phyloP scores from a whole-genome alignment of 352 stramenopile genomes.

The Globisporangium paroecandrum region DNA sequence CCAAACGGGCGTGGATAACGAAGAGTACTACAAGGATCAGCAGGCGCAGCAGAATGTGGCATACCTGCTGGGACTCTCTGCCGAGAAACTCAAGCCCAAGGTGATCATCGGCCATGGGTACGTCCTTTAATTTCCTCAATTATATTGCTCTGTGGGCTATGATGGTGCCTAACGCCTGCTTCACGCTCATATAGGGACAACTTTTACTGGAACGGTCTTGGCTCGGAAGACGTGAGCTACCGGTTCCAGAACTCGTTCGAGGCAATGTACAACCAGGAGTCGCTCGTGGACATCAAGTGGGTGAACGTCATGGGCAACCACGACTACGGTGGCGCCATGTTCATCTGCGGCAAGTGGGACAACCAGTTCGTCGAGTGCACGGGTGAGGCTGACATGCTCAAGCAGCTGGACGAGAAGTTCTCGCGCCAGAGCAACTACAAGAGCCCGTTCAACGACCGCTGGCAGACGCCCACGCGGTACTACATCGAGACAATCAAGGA shows the following conservation, averaged over 20 bases:
- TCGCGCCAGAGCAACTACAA: slow-evolving; percentile 52
- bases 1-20: slow-evolving; percentile 47
- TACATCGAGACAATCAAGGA: slow-evolving; percentile 51
- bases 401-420: slow-evolving; percentile 68
- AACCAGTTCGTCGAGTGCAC: slow-evolving; percentile 60
- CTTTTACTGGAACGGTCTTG: slow-evolving; percentile 74
- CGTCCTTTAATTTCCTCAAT: not conserved
- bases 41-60: slow-evolving; percentile 66
- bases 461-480: slow-evolving; percentile 63
- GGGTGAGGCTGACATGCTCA: slow-evolving; percentile 53
- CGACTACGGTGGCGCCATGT: slow-evolving; percentile 69
- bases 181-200: slow-evolving; percentile 30
- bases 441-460: slow-evolving; percentile 63
- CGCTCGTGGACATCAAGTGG: slow-evolving; percentile 57
- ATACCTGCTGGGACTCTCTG: slow-evolving; percentile 56
- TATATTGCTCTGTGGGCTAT: not conserved
- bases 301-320: slow-evolving; percentile 73
- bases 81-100: slow-evolving; percentile 54
- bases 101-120: slow-evolving; percentile 59
- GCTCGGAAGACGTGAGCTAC: slow-evolving; percentile 59
- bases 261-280: slow-evolving; percentile 49
- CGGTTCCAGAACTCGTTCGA: slow-evolving; percentile 69
- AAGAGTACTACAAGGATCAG: slow-evolving; percentile 70
- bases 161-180: not conserved
- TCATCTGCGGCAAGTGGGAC: slow-evolving; percentile 70